A percentile compares a stretch with the other conserved stretches of the same genome.
These are phyloP conservation scores for Podospora appendiculata DNA, from an alignment of 495 filamentous ascomycete species.

Conservation along the genomic window DNA sequence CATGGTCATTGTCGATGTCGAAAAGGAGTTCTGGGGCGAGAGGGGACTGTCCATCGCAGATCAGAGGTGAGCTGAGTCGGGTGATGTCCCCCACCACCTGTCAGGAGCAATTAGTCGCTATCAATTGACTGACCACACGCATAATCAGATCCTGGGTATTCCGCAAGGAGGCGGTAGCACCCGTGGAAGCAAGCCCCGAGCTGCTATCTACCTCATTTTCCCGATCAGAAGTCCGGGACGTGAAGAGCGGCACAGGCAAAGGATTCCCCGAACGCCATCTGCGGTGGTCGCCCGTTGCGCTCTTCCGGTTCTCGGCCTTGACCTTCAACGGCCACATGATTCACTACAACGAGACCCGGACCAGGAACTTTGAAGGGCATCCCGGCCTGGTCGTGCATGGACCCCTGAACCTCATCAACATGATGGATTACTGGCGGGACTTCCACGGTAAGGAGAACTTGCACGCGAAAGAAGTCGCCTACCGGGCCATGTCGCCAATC, in stretches of 20 bases:
- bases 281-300: conserved; percentile 45
- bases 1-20: conserved; percentile 59
- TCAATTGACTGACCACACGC: neutral
- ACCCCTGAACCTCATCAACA: conserved; percentile 55
- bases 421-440: conserved; percentile 60
- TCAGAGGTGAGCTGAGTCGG: conserved; percentile 28
- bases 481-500: conserved; percentile 52
- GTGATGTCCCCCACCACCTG: conserved; percentile 41
- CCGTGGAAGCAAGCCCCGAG: no score
- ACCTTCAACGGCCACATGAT: conserved; percentile 71
- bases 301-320: conserved; percentile 66
- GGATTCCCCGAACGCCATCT: conserved; percentile 24
- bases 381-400: conserved; percentile 55
- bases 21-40: conserved; percentile 50
- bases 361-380: conserved; percentile 51
- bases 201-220: neutral
- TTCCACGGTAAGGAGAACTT: conserved; percentile 6
- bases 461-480: conserved; percentile 31
- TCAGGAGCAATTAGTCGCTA: neutral
- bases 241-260: neutral
- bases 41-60: conserved; percentile 47
- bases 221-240: conserved; percentile 12
- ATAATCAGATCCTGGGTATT: neutral
- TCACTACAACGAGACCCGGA: conserved; percentile 57
- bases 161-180: no score